Evolutionary conservation across 441 rosid species (phyloP).

Genomic region (Populus hybrid): DNA sequence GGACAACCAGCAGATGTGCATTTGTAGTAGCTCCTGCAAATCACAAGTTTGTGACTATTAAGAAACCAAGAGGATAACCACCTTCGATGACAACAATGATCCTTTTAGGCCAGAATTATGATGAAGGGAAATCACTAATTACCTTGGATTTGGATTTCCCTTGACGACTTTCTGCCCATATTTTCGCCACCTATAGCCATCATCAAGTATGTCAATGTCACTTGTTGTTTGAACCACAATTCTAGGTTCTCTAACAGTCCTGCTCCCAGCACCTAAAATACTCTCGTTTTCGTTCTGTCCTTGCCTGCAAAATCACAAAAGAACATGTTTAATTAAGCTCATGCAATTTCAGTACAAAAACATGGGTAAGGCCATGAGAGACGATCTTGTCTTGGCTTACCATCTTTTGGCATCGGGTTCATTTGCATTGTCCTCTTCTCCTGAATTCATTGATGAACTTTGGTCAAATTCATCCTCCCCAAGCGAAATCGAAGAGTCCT

Average conservation of each 20-base stretch:
- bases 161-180: constrained; percentile 96
- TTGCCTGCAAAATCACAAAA: constrained; percentile 40
- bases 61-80: background rate
- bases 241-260: constrained; percentile 77
- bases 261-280: constrained; percentile 52
- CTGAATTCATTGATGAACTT: constrained; percentile 51
- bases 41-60: background rate
- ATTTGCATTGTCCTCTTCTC: constrained; percentile 55
- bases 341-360: background rate
- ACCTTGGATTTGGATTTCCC: constrained; percentile 94
- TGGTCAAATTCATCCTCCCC: constrained; percentile 74
- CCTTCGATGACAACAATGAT: background rate
- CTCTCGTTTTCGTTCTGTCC: constrained; percentile 60
- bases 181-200: constrained; percentile 90
- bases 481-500: constrained; percentile 57
- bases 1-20: constrained; percentile 74
- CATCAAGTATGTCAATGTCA: constrained; percentile 83
- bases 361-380: background rate
- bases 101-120: background rate
- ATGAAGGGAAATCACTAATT: background rate
- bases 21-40: constrained; percentile 87
- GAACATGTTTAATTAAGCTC: background rate
- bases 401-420: constrained; percentile 83
- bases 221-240: constrained; percentile 90
- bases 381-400: constrained; percentile 32